These are phyloP conservation scores for Chalciporus sphaerocephalus DNA, from an alignment of 768 basidiomycete species.

Conservation along the genomic window DNA sequence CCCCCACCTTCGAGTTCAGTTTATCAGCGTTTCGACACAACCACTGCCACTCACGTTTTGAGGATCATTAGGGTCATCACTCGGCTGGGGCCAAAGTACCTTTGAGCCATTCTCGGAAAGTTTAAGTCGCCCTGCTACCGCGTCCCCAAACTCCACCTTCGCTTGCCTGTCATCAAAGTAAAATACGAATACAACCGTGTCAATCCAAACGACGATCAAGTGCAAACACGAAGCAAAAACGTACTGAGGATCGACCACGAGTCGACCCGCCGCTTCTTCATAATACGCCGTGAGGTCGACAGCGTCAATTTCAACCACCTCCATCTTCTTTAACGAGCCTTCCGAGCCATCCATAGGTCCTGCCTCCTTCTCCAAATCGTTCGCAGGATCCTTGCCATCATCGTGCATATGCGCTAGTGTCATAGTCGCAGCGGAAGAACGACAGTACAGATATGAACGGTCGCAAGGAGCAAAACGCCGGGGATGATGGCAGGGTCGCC, in stretches of 20 bases:
- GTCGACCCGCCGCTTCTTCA: slow-evolving; percentile 51
- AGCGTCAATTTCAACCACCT: neutral
- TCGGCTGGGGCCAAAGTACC: slow-evolving; percentile 54
- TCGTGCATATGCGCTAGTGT: neutral
- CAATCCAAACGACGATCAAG: neutral
- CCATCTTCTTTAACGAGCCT: slow-evolving; percentile 1
- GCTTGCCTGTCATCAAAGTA: slow-evolving; percentile 44
- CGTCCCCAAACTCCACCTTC: slow-evolving; percentile 45
- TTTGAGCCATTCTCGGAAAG: slow-evolving; percentile 41
- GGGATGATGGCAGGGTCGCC: too few species aligned
- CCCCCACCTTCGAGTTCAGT: too few species aligned
- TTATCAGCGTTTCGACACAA: too few species aligned
- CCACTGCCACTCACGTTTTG: slow-evolving; percentile 41
- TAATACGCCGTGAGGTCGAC: slow-evolving; percentile 43
- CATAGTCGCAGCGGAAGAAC: neutral
- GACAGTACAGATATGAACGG: too few species aligned
- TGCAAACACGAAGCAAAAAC: slow-evolving; percentile 15
- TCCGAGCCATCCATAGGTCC: neutral
- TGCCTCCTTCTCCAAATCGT: too few species aligned
- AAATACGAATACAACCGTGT: neutral
- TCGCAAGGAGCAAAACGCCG: too few species aligned
- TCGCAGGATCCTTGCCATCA: neutral
- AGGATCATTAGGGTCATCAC: slow-evolving; percentile 47
- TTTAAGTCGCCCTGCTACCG: slow-evolving; percentile 43
- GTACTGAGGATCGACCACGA: slow-evolving; percentile 59